These are phyloP conservation scores for Eimeria tenella DNA, from an alignment of 169 alveolate species.

Conservation along the genomic window DNA sequence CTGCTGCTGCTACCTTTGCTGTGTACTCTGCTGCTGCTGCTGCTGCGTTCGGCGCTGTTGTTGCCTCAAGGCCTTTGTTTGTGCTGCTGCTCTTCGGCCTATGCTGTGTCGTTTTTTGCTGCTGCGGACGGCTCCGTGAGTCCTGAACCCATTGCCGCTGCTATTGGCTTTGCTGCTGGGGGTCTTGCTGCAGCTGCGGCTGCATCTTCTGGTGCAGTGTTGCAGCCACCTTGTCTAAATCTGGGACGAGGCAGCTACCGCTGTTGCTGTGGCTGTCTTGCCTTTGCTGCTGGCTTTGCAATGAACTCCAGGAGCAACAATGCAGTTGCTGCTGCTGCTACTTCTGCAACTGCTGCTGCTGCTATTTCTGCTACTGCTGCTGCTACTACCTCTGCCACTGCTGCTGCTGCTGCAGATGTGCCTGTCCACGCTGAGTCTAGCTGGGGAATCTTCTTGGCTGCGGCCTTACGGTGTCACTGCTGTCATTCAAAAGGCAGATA, in stretches of 20 bases:
- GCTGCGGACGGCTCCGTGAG: no score
- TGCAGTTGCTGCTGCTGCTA: background rate
- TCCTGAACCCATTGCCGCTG: no score
- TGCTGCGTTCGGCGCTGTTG: no score
- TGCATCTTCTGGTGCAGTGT: no score
- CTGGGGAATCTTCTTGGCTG: slow-evolving; percentile 55
- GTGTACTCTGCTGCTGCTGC: background rate
- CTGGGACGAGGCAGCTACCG: background rate
- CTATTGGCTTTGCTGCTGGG: no score
- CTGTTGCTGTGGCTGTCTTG: background rate
- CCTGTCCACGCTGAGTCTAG: background rate
- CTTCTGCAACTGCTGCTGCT: background rate
- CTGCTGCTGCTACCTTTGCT: background rate
- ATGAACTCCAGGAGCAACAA: background rate
- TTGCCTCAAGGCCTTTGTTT: no score
- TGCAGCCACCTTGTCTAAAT: no score
- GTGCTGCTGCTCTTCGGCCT: no score
- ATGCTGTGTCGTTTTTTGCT: no score
- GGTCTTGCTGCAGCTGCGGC: no score
- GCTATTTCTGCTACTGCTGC: no score
- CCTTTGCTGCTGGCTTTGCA: background rate
- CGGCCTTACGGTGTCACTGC: slow-evolving; percentile 40
- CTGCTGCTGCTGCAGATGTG: background rate
- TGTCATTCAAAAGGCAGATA: background rate
- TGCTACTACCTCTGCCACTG: background rate